A percentile compares a stretch with the other conserved stretches of the same genome.
phyloP scores from a whole-genome alignment of 164 flowering plant species.

The Vitis vinifera region ASM3070453v1 NC_081823.1:8848001-8848500 shows the following conservation, averaged over 20 bases:
- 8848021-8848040: background rate
- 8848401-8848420: constrained; percentile 7
- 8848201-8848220: background rate
- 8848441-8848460: constrained; percentile 2
- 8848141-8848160: constrained; percentile 4
- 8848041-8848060: constrained; percentile 10
- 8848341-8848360: constrained; percentile 11
- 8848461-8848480: too few species aligned
- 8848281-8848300: constrained; percentile 2
- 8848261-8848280: constrained; percentile 2
- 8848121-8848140: constrained; percentile 13
- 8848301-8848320: constrained; percentile 7
- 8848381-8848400: constrained; percentile 18
- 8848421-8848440: constrained; percentile 11
- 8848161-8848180: background rate
- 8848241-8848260: constrained; percentile 6
- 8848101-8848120: constrained; percentile 11
- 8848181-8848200: background rate
- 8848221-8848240: constrained; percentile 5
- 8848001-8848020: constrained; percentile 2
- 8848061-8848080: constrained; percentile 25
- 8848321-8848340: background rate
- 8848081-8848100: constrained; percentile 16
- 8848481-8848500: too few species aligned
- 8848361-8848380: constrained; percentile 10